Base-by-base conservation (phyloP, 345 rosid species). In the Aegle marmelos region DNA sequence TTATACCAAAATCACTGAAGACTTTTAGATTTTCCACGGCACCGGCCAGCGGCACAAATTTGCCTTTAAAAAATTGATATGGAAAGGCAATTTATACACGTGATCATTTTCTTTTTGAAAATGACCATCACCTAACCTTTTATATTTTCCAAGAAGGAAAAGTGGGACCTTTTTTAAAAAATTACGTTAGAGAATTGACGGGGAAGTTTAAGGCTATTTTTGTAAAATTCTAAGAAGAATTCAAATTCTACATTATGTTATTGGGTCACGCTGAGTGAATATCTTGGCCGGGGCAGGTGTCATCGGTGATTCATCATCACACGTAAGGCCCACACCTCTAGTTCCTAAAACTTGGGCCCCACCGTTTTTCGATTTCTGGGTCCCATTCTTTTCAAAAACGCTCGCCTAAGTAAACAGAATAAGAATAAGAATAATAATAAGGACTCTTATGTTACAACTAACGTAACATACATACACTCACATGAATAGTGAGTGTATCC, bases 101-200 rank as follows among this genome's bases (percentile, higher is more conserved):
- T 53, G 25, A 34, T 64, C 50, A 45, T 53, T 30, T 30, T 53
- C 50, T 53, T 25, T 31, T 28, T 78, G 84, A 82, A 82, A 78
- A 74, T 41, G 81, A 78, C 82, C 30, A 22, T 70, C 76, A 45
- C 77, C 82, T 57, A 75, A 75, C 53, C 16, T 6, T 70, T 64
- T 50, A 6, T 6, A 17, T 60, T n/a, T 27, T 24, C 22, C 21
- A 59, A 39, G 56, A 17, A 27, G 9, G 58, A 17, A 73, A 27
- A 41, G 34, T 17, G 25, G 22, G 53, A 50, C 7, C 25, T 4
- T 7, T 13, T 28, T 68, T 27, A 41, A n/a, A 39, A 22, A 22
- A 11, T 68, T 6, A 22, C 9, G 7, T 31, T 9, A 13, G 19
- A 6, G 8, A 63, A 30, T 16, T 34, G 9, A 14, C 36, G 14